A percentile compares a stretch with the other conserved stretches of the same genome.
Evolutionary conservation across 441 rosid genomes (phyloP).

Genomic region (Heliophila coronopifolia): DNA sequence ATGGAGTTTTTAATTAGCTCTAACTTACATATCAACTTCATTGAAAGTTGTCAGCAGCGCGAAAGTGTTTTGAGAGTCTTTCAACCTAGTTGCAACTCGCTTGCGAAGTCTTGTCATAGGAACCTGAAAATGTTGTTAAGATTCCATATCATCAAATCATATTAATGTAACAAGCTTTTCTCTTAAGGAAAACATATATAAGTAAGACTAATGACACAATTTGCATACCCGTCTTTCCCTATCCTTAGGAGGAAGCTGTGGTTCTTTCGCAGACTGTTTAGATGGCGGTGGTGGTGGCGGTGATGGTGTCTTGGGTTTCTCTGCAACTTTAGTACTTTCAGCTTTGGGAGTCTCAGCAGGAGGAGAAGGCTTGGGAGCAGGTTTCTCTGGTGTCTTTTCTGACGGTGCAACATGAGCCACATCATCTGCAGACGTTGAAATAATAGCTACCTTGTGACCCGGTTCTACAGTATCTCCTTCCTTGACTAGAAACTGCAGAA

Average conservation of each 20-base stretch:
- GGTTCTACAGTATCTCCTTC: conserved; percentile 99
- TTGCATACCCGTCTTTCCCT: conserved; percentile 87
- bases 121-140: conserved; percentile 51
- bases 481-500: conserved; percentile 61
- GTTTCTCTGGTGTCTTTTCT: conserved; percentile 45
- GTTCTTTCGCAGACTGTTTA: conserved; percentile 65
- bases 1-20: not conserved
- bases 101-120: conserved; percentile 97
- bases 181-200: not conserved
- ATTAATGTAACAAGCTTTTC: not conserved
- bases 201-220: conserved; percentile 1
- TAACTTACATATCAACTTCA: conserved; percentile 93
- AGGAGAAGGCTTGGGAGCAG: conserved; percentile 56
- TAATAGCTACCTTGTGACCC: conserved; percentile 69
- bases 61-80: conserved; percentile 89
- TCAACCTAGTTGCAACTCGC: conserved; percentile 70
- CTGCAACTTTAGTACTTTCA: conserved; percentile 47
- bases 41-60: conserved; percentile 93
- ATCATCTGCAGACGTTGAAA: conserved; percentile 74
- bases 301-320: conserved; percentile 61
- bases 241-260: conserved; percentile 95
- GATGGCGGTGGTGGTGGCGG: conserved; percentile 55
- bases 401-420: conserved; percentile 75
- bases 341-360: conserved; percentile 51
- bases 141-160: conserved; percentile 19